Conservation (phyloP, 1,284 basidiomycete genomes). For the Meripilus lineatus region DNA sequence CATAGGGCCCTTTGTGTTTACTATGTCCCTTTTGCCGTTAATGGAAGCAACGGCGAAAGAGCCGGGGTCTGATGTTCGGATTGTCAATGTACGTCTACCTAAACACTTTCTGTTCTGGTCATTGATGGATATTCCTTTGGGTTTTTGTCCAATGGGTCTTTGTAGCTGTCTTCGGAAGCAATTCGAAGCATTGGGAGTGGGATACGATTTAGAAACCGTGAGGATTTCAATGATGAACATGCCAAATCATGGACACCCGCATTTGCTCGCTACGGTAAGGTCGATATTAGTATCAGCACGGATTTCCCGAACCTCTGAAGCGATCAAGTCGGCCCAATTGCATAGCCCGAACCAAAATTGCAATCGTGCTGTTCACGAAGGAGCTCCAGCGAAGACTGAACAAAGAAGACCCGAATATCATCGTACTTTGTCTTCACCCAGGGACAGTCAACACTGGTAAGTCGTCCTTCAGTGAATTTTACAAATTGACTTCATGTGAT, state of each 20-base stretch:
- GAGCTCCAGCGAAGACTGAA: background rate
- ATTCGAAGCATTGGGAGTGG: background rate
- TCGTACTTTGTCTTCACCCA: background rate
- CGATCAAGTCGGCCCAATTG: background rate
- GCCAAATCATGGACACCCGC: background rate
- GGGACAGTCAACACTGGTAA: background rate
- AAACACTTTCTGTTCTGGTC: background rate
- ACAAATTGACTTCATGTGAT: background rate
- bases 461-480: background rate
- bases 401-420: background rate
- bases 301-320: background rate
- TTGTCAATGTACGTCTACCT: constrained; percentile 39
- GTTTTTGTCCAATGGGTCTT: too few species aligned
- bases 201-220: constrained; percentile 30
- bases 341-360: background rate
- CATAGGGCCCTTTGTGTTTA: constrained; percentile 45
- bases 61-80: constrained; percentile 44
- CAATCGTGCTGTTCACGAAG: background rate
- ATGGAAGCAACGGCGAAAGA: constrained; percentile 40
- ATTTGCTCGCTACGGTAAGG: constrained; percentile 2
- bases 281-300: too few species aligned
- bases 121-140: background rate
- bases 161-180: background rate
- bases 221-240: constrained; percentile 34
- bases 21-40: constrained; percentile 42